Percentiles rank a stretch among this genome's conserved stretches.
phyloP scores from a whole-genome alignment of 805 yeast species.

The Jamesozyma rosinii region DNA sequence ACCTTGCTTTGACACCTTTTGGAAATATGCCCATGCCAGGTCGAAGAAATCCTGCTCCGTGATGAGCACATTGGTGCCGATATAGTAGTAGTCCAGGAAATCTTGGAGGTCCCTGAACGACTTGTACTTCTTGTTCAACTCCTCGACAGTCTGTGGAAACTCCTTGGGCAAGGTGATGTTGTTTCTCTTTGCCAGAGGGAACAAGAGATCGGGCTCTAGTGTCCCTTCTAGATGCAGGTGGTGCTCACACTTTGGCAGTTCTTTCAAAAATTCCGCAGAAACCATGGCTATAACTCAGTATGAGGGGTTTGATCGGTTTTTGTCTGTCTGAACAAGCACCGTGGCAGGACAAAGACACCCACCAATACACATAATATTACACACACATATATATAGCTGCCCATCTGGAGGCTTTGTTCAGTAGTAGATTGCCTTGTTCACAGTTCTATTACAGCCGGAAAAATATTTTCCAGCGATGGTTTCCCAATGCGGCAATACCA shows the following conservation, averaged over 20 bases:
- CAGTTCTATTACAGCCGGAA: too few species aligned
- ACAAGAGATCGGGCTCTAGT: conserved; percentile 62
- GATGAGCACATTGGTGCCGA: conserved; percentile 70
- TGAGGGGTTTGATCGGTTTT: too few species aligned
- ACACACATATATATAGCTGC: too few species aligned
- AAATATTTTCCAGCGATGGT: too few species aligned
- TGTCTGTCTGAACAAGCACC: not conserved
- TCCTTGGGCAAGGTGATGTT: conserved; percentile 47
- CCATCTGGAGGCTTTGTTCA: too few species aligned
- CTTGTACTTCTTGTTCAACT: conserved; percentile 48
- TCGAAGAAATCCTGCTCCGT: conserved; percentile 66
- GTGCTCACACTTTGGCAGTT: conserved; percentile 80
- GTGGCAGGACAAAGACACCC: too few species aligned
- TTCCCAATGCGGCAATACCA: too few species aligned
- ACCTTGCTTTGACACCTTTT: conserved; percentile 49
- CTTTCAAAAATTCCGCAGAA: conserved; percentile 41
- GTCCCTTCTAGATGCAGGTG: conserved; percentile 83
- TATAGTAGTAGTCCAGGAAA: conserved; percentile 68
- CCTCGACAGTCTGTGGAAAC: conserved; percentile 54
- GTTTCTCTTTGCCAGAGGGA: conserved; percentile 61
- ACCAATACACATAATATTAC: too few species aligned
- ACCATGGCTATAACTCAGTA: conserved; percentile 7
- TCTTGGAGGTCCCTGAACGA: conserved; percentile 64
- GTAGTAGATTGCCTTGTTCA: too few species aligned
- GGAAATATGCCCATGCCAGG: conserved; percentile 66